phyloP scores from a whole-genome alignment of 2,329 filamentous ascomycete species.

The Arthroderma uncinatum region DNA sequence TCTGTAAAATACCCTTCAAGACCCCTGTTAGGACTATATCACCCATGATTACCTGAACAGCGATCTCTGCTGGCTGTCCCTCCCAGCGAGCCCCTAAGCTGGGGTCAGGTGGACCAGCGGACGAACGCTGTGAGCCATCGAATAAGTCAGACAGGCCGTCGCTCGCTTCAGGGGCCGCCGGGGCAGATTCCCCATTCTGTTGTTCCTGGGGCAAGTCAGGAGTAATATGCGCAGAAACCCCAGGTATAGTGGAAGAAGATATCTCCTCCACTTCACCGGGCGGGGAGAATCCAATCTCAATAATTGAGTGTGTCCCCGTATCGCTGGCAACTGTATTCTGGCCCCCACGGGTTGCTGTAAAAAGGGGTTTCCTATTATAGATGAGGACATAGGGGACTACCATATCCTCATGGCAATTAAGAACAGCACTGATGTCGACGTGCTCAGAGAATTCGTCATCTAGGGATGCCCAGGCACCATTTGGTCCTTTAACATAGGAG shows the following conservation, averaged over 20 bases:
- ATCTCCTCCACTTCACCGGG: background rate
- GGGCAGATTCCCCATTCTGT: background rate
- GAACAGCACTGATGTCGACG: background rate
- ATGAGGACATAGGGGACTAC: slow-evolving; percentile 8
- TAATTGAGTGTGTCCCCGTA: background rate
- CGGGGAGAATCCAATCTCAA: background rate
- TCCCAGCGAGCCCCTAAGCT: slow-evolving; percentile 5
- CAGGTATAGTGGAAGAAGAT: background rate
- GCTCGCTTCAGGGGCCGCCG: background rate
- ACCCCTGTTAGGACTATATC: slow-evolving; percentile 11
- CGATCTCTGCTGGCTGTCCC: slow-evolving; percentile 12
- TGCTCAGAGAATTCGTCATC: background rate
- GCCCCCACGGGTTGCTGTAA: background rate
- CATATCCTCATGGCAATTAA: background rate
- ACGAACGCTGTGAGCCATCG: background rate
- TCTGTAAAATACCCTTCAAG: slow-evolving; percentile 10
- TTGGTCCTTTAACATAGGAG: slow-evolving; percentile 10
- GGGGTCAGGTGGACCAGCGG: background rate
- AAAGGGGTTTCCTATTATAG: slow-evolving; percentile 7
- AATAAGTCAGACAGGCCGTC: background rate
- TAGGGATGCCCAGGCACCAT: slow-evolving; percentile 9
- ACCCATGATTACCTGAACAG: slow-evolving; percentile 12
- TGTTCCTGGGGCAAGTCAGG: background rate
- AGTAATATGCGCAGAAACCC: background rate
- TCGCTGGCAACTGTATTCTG: background rate